phyloP scores from a whole-genome alignment of 345 rosid genomes.

The Zanthoxylum bungeanum region DNA sequence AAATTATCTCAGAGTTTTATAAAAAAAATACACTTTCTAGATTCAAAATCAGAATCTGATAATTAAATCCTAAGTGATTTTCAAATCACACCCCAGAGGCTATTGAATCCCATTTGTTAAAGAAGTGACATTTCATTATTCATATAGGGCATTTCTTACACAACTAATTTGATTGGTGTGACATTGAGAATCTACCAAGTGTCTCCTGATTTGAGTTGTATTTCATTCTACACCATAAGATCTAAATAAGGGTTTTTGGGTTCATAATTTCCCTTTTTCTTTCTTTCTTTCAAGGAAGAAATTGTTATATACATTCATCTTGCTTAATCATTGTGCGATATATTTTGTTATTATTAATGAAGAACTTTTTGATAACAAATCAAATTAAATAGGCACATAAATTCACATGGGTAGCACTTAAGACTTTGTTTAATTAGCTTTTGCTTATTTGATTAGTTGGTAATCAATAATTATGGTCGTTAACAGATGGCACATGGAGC shows the following conservation, averaged over 20 bases:
- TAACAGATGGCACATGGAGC: slow-evolving; percentile 25
- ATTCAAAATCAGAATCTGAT: no score
- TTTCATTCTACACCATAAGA: neutral
- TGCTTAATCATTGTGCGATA: neutral
- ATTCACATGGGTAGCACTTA: slow-evolving; percentile 15
- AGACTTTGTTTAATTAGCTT: neutral
- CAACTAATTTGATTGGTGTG: neutral
- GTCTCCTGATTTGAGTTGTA: neutral
- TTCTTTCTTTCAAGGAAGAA: neutral
- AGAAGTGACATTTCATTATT: slow-evolving; percentile 13
- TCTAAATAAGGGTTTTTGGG: neutral
- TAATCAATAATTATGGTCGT: slow-evolving; percentile 3
- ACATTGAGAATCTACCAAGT: slow-evolving; percentile 17
- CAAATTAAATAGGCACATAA: no score
- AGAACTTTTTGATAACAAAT: neutral
- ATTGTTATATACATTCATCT: neutral
- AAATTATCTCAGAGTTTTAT: no score
- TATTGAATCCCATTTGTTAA: slow-evolving; percentile 27
- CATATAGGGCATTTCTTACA: neutral
- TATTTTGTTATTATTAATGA: neutral
- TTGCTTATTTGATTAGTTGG: slow-evolving; percentile 2
- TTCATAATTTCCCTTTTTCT: neutral
- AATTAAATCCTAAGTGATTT: no score
- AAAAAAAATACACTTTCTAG: no score
- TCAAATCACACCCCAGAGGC: no score